phyloP scores from a whole-genome alignment of 1,139 yeast species.

The Suhomyces coccinellae region DNA sequence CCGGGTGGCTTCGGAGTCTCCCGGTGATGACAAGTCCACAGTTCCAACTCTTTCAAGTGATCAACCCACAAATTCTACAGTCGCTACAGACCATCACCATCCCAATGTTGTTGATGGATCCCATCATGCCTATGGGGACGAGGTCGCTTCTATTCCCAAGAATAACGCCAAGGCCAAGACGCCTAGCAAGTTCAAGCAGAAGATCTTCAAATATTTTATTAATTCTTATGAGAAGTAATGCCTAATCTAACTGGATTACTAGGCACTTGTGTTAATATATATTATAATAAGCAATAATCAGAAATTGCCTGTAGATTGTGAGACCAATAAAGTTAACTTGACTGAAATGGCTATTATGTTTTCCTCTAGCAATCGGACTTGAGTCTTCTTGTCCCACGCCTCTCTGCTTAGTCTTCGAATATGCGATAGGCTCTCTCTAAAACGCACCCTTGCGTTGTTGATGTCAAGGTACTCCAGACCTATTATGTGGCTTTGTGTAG shows the following conservation, averaged over 20 bases:
- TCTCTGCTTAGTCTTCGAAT: not conserved
- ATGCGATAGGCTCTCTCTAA: not conserved
- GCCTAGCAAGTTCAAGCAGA: constrained; percentile 32
- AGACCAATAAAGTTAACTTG: not conserved
- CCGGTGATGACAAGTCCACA: constrained; percentile 14
- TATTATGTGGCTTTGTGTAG: too few species aligned
- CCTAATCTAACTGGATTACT: not conserved
- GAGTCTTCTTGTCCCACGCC: not conserved
- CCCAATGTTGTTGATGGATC: constrained; percentile 2
- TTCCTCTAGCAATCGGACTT: not conserved
- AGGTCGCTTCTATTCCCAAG: constrained; percentile 6
- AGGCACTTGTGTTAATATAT: constrained; percentile 1
- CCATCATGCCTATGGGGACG: constrained; percentile 1
- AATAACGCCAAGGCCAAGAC: constrained; percentile 11
- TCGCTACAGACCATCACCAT: constrained; percentile 15
- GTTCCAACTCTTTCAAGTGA: constrained; percentile 15
- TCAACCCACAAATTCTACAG: constrained; percentile 16
- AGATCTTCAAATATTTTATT: constrained; percentile 38
- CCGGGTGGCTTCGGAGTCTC: constrained; percentile 4
- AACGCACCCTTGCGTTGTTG: too few species aligned
- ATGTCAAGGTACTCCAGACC: too few species aligned
- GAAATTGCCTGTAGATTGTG: not conserved
- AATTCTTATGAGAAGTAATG: constrained; percentile 27
- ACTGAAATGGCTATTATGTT: not conserved
- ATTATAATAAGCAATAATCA: not conserved